Evolutionary conservation across 345 rosid species (phyloP).

Genomic region (Lumnitzera littorea): DNA sequence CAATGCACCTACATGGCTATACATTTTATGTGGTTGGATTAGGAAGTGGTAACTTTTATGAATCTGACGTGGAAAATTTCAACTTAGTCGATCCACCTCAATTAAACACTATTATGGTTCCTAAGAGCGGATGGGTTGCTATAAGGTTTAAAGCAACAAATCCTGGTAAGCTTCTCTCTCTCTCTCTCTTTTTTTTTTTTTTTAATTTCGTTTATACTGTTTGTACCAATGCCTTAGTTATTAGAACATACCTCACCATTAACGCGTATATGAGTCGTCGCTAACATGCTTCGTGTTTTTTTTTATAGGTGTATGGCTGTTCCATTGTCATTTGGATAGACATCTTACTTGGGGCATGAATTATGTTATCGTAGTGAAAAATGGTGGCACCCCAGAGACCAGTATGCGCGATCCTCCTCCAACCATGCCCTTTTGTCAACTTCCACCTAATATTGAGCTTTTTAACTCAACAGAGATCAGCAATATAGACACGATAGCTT

Average conservation of each 20-base stretch:
- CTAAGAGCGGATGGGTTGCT: no score
- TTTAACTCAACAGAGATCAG: no score
- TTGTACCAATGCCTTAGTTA: no score
- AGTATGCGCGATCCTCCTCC: constrained; percentile 18
- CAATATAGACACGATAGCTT: no score
- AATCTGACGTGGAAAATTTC: constrained; percentile 4
- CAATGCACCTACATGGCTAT: constrained; percentile 24
- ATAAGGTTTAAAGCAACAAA: no score
- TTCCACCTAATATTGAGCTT: no score
- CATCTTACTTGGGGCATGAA: constrained; percentile 37
- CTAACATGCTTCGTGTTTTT: not conserved
- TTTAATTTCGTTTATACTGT: no score
- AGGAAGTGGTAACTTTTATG: constrained; percentile 6
- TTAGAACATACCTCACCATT: no score
- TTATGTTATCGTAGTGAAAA: constrained; percentile 26
- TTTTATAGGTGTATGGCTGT: constrained; percentile 22
- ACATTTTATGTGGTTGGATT: constrained; percentile 7
- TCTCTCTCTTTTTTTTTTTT: no score
- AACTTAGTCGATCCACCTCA: constrained; percentile 23
- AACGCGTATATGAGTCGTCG: not conserved
- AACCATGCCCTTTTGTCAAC: constrained; percentile 20
- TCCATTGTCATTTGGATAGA: constrained; percentile 38
- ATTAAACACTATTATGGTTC: constrained; percentile 12
- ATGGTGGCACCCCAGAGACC: constrained; percentile 13
- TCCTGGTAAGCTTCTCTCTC: no score